A percentile compares a stretch with the other conserved stretches of the same genome.
These are phyloP conservation scores for Verticillium isaacii DNA, from an alignment of 2,329 filamentous ascomycete genomes.

Conservation along the genomic window DNA sequence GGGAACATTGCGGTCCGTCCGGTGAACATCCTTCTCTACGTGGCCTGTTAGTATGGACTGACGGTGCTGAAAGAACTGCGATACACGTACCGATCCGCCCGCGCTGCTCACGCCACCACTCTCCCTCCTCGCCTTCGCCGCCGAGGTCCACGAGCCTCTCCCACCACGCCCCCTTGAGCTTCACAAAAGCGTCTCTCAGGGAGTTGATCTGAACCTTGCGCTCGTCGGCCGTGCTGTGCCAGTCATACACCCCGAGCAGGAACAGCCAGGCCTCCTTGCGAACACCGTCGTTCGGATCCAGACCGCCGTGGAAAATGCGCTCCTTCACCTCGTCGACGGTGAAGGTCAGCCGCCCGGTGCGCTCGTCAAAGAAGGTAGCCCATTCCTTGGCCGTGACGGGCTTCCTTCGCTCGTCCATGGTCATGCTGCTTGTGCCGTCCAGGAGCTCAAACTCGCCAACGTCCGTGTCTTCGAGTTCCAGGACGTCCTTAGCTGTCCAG, in stretches of 20 bases:
- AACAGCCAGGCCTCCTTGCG: conserved; percentile 97
- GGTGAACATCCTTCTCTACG: conserved; percentile 96
- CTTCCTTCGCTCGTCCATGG: conserved; percentile 71
- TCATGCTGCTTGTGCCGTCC: conserved; percentile 70
- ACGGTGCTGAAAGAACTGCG: neutral
- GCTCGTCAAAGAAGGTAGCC: conserved; percentile 80
- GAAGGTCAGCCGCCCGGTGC: conserved; percentile 68
- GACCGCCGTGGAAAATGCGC: conserved; percentile 90
- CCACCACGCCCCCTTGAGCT: conserved; percentile 95
- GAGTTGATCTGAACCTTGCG: conserved; percentile 78
- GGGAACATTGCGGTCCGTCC: conserved; percentile 91
- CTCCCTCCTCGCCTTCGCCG: conserved; percentile 73
- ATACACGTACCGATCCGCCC: conserved; percentile 75
- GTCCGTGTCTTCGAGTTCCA: conserved; percentile 91
- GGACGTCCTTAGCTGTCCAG: conserved; percentile 88
- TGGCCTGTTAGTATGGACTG: conserved; percentile 10
- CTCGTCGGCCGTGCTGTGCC: conserved; percentile 86
- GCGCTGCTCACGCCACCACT: conserved; percentile 96
- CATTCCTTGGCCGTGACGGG: conserved; percentile 80
- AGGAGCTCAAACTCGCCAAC: conserved; percentile 95
- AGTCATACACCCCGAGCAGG: conserved; percentile 84
- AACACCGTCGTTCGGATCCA: conserved; percentile 84
- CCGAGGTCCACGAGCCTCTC: conserved; percentile 81
- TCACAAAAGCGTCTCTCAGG: conserved; percentile 86
- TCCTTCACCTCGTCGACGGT: conserved; percentile 94